Evolutionary conservation across 2,329 filamentous ascomycete genomes (phyloP).

Genomic region (Fusarium sp.): DNA sequence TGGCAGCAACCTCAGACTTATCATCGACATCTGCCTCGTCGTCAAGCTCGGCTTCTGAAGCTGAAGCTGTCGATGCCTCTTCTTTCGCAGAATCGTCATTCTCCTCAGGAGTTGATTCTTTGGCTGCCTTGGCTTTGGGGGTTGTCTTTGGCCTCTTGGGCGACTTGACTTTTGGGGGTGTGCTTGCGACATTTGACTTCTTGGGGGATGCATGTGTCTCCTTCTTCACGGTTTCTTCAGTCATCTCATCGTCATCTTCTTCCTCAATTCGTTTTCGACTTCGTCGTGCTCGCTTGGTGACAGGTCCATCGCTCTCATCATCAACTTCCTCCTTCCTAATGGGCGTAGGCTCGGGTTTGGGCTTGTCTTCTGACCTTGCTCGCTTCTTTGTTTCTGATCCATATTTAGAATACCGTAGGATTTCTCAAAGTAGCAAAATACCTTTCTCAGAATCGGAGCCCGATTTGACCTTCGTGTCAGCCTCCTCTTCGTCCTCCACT

Average conservation of each 20-base stretch:
- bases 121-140: conserved; percentile 18
- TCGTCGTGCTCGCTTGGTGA: conserved; percentile 64
- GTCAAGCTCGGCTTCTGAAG: conserved; percentile 50
- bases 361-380: conserved; percentile 40
- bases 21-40: conserved; percentile 61
- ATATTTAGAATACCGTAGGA: not conserved
- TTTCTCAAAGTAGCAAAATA: conserved; percentile 14
- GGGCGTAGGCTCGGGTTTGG: conserved; percentile 25
- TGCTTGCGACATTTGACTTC: conserved; percentile 31
- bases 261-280: conserved; percentile 57
- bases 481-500: conserved; percentile 43
- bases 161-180: conserved; percentile 37
- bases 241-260: conserved; percentile 59
- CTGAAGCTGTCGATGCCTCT: conserved; percentile 43
- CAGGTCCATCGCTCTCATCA: conserved; percentile 66
- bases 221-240: conserved; percentile 46
- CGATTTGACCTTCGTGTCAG: conserved; percentile 46
- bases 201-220: conserved; percentile 13
- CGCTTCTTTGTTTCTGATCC: conserved; percentile 58
- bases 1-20: conserved; percentile 75
- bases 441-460: conserved; percentile 51
- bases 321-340: conserved; percentile 52
- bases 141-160: conserved; percentile 27
- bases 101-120: conserved; percentile 19
- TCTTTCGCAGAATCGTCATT: conserved; percentile 41